These are phyloP conservation scores for Phascolomyces articulosus DNA, from an alignment of 371 early-diverging fungal genomes.

Conservation along the genomic window DNA sequence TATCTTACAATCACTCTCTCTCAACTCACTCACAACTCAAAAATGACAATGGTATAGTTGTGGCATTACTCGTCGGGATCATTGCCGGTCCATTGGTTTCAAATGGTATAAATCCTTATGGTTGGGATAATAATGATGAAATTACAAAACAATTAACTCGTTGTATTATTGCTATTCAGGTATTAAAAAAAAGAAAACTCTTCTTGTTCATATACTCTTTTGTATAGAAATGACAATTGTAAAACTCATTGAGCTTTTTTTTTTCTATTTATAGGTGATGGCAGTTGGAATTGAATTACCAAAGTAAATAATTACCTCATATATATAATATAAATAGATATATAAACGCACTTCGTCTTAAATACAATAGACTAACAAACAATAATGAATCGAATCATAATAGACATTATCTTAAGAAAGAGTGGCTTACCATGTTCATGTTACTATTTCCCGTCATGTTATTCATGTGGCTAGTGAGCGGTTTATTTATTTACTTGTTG, in stretches of 20 bases:
- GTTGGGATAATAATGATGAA: constrained; percentile 52
- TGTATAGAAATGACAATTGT: too few relatives aligned
- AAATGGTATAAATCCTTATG: constrained; percentile 65
- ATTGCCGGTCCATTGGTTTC: constrained; percentile 77
- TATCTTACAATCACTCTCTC: background rate
- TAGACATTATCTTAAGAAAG: constrained; percentile 57
- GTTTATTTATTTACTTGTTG: constrained; percentile 65
- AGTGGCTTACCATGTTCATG: constrained; percentile 69
- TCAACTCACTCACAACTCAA: background rate
- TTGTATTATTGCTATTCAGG: constrained; percentile 82
- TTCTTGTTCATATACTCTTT: too few relatives aligned
- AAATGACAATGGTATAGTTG: constrained; percentile 50
- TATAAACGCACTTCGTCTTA: too few relatives aligned
- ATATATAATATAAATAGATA: too few relatives aligned
- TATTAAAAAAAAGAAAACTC: constrained; percentile 15
- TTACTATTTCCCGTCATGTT: constrained; percentile 87
- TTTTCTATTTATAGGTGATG: constrained; percentile 64
- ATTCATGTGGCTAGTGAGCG: constrained; percentile 86
- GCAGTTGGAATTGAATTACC: constrained; percentile 88
- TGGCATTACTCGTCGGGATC: constrained; percentile 92
- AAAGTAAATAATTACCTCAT: constrained; percentile 46
- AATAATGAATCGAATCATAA: too few relatives aligned
- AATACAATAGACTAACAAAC: too few relatives aligned
- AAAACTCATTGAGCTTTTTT: too few relatives aligned
- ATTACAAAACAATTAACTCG: constrained; percentile 77